These are phyloP conservation scores for Solanum appendiculatum DNA, from an alignment of 257 asterid genomes.

Conservation along the genomic window DNA sequence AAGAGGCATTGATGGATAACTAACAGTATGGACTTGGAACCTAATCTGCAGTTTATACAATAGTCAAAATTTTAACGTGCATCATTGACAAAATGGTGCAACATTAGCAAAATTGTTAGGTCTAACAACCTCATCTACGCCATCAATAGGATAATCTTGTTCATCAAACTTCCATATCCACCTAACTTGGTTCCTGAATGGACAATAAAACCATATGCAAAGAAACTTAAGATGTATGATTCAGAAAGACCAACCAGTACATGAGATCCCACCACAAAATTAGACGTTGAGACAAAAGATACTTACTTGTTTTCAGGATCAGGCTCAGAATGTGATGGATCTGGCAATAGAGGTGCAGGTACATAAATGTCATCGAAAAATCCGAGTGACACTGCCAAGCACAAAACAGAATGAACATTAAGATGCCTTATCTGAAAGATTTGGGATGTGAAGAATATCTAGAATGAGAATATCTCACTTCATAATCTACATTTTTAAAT, in stretches of 20 bases:
- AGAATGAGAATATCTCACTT: background rate
- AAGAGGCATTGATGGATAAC: slow-evolving; percentile 60
- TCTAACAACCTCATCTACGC: slow-evolving; percentile 54
- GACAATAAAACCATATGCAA: background rate
- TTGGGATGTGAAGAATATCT: background rate
- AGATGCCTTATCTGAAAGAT: background rate
- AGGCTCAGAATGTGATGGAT: slow-evolving; percentile 35
- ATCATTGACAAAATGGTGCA: slow-evolving; percentile 6
- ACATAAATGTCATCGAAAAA: slow-evolving; percentile 71
- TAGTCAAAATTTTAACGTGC: slow-evolving; percentile 20
- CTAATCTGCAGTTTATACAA: slow-evolving; percentile 33
- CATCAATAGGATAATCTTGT: slow-evolving; percentile 46
- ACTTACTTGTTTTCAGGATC: slow-evolving; percentile 57
- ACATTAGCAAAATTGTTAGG: background rate
- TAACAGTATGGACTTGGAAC: slow-evolving; percentile 33
- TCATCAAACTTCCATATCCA: slow-evolving; percentile 71
- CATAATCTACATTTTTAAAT: background rate
- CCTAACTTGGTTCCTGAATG: slow-evolving; percentile 27
- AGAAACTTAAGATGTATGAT: background rate
- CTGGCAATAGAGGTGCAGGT: slow-evolving; percentile 27
- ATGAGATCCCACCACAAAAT: background rate
- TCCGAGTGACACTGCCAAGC: slow-evolving; percentile 70
- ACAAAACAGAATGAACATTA: background rate
- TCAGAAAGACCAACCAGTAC: background rate
- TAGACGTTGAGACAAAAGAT: background rate